A percentile compares a stretch with the other conserved stretches of the same genome.
Conservation (phyloP, 2,329 filamentous ascomycete genomes). For the Aspergillus sp. region DNA sequence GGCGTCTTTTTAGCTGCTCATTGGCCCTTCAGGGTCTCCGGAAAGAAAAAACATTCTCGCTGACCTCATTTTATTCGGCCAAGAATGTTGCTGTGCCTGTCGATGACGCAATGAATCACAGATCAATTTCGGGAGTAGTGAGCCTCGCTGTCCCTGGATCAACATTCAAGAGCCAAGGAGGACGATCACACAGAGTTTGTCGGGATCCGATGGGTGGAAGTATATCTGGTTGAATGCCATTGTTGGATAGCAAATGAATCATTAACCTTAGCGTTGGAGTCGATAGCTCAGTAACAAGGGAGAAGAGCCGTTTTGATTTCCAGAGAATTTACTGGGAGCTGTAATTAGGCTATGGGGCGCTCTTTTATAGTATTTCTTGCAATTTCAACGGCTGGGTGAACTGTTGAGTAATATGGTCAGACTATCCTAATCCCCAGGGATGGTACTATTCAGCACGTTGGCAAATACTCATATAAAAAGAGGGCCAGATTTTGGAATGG, state of each 20-base stretch:
- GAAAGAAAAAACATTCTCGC: slow-evolving; percentile 4
- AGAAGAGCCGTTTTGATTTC: neutral
- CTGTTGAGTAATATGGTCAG: too few relatives aligned
- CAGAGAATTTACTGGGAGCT: neutral
- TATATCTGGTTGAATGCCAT: neutral
- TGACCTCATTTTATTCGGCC: slow-evolving; percentile 9
- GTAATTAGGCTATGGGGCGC: too few relatives aligned
- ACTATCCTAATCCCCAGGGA: too few relatives aligned
- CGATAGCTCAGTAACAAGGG: neutral
- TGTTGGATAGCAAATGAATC: neutral
- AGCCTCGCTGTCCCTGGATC: slow-evolving; percentile 9
- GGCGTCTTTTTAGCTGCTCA: neutral
- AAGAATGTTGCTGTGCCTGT: slow-evolving; percentile 5
- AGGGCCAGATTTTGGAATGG: too few relatives aligned
- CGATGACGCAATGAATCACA: slow-evolving; percentile 7
- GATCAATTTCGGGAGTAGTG: neutral
- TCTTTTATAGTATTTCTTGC: too few relatives aligned
- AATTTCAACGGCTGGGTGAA: too few relatives aligned
- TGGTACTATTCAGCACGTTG: too few relatives aligned
- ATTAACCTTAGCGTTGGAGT: neutral
- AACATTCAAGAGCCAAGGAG: neutral
- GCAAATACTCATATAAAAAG: too few relatives aligned
- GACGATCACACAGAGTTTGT: neutral
- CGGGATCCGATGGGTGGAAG: neutral
- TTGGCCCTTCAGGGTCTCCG: slow-evolving; percentile 7